Evolutionary conservation across 768 basidiomycete species (phyloP).

Genomic region (Albatrellus ellisii): DNA sequence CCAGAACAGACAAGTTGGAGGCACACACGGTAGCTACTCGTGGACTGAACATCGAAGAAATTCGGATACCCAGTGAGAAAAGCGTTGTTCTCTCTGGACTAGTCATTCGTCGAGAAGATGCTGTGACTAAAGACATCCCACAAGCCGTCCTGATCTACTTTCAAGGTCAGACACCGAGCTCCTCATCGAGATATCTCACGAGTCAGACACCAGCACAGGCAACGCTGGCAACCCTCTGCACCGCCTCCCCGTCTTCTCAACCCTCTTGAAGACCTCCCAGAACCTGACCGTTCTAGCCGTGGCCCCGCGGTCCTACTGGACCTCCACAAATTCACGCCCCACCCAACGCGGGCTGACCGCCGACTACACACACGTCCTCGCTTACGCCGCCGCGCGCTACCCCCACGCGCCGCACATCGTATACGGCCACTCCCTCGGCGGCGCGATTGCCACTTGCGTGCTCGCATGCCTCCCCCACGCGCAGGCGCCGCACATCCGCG

Average conservation of each 20-base stretch:
- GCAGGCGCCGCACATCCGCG: constrained; percentile 16
- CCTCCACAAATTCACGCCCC: constrained; percentile 26
- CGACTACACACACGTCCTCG: constrained; percentile 27
- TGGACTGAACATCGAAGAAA: constrained; percentile 19
- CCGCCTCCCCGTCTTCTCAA: constrained; percentile 30
- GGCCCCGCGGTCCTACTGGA: constrained; percentile 39
- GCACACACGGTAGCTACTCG: constrained; percentile 15
- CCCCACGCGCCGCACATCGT: constrained; percentile 23
- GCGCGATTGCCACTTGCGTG: constrained; percentile 28
- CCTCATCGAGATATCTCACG: background rate
- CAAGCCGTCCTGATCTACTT: constrained; percentile 22
- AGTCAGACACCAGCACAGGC: constrained; percentile 17
- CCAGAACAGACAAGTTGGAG: constrained; percentile 23
- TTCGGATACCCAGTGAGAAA: constrained; percentile 15
- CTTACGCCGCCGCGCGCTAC: constrained; percentile 21
- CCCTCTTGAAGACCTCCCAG: constrained; percentile 16
- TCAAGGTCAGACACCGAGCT: constrained; percentile 19
- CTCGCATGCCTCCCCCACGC: constrained; percentile 14
- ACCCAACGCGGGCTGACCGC: constrained; percentile 25
- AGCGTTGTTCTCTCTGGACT: constrained; percentile 17
- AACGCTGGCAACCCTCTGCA: constrained; percentile 37
- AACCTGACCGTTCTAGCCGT: constrained; percentile 22
- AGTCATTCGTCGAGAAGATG: constrained; percentile 10
- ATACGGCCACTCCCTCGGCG: constrained; percentile 39
- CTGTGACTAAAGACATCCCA: background rate